A percentile compares a stretch with the other conserved stretches of the same genome.
phyloP scores from a whole-genome alignment of 805 yeast genomes.

The Kluyveromyces siamensis region DNA sequence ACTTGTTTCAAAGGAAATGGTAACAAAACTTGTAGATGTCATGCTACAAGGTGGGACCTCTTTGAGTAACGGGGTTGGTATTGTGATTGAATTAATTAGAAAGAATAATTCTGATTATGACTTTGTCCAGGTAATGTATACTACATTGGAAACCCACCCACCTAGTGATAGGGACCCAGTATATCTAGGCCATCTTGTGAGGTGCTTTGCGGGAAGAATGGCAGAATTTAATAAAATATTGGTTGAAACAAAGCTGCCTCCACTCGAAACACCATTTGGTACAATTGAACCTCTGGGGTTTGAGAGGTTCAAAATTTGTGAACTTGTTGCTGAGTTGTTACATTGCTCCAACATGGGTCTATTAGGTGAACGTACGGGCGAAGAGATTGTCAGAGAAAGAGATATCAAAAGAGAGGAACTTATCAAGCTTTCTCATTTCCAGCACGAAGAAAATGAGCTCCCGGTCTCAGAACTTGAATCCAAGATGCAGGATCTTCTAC shows the following conservation, averaged over 20 bases:
- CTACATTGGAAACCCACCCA: slow-evolving; percentile 80
- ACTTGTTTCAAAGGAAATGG: slow-evolving; percentile 66
- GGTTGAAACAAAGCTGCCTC: slow-evolving; percentile 28
- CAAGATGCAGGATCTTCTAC: neutral
- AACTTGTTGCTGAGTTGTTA: slow-evolving; percentile 83
- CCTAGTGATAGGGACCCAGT: slow-evolving; percentile 91
- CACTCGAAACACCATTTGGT: slow-evolving; percentile 37
- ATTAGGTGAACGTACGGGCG: slow-evolving; percentile 69
- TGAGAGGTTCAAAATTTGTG: slow-evolving; percentile 87
- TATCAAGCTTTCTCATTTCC: slow-evolving; percentile 11
- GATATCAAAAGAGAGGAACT: slow-evolving; percentile 47
- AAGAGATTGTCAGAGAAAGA: slow-evolving; percentile 57
- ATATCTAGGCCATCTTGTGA: slow-evolving; percentile 78
- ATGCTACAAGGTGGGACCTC: slow-evolving; percentile 85
- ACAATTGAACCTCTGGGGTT: slow-evolving; percentile 78
- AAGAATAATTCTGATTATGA: slow-evolving; percentile 96
- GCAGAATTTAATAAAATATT: slow-evolving; percentile 59
- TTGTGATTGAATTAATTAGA: slow-evolving; percentile 86
- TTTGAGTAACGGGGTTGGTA: slow-evolving; percentile 88
- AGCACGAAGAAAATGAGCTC: slow-evolving; percentile 3
- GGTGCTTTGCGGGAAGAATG: slow-evolving; percentile 65
- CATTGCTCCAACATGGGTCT: slow-evolving; percentile 96
- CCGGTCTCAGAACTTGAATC: slow-evolving; percentile 1
- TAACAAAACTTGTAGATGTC: slow-evolving; percentile 57
- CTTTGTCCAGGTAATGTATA: slow-evolving; percentile 71